Percentiles rank a stretch among this genome's conserved stretches.
phyloP scores from a whole-genome alignment of 257 asterid species.

The Solanum ahanhuiri region DNA sequence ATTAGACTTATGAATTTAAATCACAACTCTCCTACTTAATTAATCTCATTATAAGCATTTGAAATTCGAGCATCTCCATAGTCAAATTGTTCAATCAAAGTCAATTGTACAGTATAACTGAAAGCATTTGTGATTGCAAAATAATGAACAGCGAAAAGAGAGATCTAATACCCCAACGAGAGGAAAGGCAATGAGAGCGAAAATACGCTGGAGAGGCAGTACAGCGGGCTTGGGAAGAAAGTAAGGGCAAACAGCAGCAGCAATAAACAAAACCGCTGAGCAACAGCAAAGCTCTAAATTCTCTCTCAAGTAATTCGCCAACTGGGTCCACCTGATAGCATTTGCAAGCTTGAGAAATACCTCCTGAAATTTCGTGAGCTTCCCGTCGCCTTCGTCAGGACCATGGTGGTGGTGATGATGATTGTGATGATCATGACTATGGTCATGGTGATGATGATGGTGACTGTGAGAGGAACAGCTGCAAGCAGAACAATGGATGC shows the following conservation, averaged over 20 bases:
- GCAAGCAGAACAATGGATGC: conserved; percentile 3
- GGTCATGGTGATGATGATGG: conserved; percentile 12
- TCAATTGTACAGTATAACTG: neutral
- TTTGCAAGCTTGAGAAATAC: conserved; percentile 49
- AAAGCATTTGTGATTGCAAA: neutral
- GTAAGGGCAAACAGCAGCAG: conserved; percentile 71
- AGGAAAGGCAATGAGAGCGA: conserved; percentile 69
- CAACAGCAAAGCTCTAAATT: conserved; percentile 85
- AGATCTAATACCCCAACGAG: conserved; percentile 70
- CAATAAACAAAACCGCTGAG: conserved; percentile 62
- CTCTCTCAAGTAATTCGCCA: conserved; percentile 69
- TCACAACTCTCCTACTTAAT: neutral
- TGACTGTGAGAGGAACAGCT: conserved; percentile 21
- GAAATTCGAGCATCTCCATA: neutral
- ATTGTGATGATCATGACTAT: conserved; percentile 14
- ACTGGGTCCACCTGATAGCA: conserved; percentile 49
- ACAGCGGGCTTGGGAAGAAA: conserved; percentile 47
- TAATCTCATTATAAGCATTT: neutral
- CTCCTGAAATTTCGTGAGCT: conserved; percentile 58
- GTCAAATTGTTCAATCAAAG: neutral
- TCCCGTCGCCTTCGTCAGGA: conserved; percentile 18
- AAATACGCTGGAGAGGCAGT: conserved; percentile 48
- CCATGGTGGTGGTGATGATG: conserved; percentile 16
- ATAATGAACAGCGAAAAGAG: neutral
- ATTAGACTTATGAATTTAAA: neutral